Conservation (phyloP, 345 rosid genomes). For the Pseudoturritis turrita region DNA sequence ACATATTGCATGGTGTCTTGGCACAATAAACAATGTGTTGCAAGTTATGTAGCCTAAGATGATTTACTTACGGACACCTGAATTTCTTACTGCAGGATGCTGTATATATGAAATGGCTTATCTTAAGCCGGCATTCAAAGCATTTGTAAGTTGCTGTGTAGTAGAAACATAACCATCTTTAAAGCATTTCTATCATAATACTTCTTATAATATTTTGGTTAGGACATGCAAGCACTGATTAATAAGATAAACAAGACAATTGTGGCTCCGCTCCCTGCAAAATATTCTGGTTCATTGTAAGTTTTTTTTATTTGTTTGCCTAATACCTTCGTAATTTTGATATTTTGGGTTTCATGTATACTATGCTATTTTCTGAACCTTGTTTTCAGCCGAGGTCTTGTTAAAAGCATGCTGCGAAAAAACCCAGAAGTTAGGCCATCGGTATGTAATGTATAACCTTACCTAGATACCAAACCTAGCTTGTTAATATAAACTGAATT, state of each 20-base stretch:
- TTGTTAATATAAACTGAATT: background rate
- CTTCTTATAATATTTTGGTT: slow-evolving; percentile 5
- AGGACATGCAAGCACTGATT: slow-evolving; percentile 96
- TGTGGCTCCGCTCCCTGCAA: slow-evolving; percentile 84
- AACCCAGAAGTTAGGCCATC: slow-evolving; percentile 86
- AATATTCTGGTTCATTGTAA: slow-evolving; percentile 79
- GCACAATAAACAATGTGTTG: background rate
- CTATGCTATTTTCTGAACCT: background rate
- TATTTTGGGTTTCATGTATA: background rate
- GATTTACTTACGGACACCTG: background rate
- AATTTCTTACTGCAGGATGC: slow-evolving; percentile 59
- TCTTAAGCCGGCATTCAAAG: slow-evolving; percentile 86
- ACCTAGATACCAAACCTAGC: too few species aligned
- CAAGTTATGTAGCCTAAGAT: background rate
- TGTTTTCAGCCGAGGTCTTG: slow-evolving; percentile 67
- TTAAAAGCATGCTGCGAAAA: slow-evolving; percentile 93
- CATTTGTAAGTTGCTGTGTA: slow-evolving; percentile 60
- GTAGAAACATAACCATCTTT: background rate
- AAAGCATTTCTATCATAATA: background rate
- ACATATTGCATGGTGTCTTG: background rate
- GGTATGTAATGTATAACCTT: slow-evolving; percentile 54
- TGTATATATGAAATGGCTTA: slow-evolving; percentile 88
- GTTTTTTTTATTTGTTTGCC: slow-evolving; percentile 24
- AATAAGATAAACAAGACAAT: slow-evolving; percentile 85
- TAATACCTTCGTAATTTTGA: background rate